Conservation (phyloP, 2,329 filamentous ascomycete genomes). For the Penicillium oxalicum region DNA sequence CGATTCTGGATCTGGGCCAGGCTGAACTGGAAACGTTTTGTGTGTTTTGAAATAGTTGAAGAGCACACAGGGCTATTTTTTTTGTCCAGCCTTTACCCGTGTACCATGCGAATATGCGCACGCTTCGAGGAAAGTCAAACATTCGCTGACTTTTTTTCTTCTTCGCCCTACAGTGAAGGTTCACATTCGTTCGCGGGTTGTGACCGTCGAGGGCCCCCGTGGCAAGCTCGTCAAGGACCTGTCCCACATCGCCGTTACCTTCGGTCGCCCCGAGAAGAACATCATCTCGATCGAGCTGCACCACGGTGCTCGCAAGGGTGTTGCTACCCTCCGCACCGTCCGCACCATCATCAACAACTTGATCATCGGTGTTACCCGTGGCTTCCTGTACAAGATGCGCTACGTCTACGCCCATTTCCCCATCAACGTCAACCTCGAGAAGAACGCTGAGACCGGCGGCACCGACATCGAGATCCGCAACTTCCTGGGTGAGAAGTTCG, state of each 20-base stretch:
- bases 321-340: conserved; percentile 96
- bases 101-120: no score
- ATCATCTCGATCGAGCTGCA: conserved; percentile 96
- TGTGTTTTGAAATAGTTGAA: not conserved
- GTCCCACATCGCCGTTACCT: conserved; percentile 92
- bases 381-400: conserved; percentile 99
- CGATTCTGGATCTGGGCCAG: not conserved
- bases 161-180: conserved; percentile 71
- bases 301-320: conserved; percentile 96
- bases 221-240: conserved; percentile 97
- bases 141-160: conserved; percentile 24
- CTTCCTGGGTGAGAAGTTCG: conserved; percentile 99
- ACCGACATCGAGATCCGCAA: conserved; percentile 97
- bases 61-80: not conserved
- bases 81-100: no score
- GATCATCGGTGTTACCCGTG: conserved; percentile 96
- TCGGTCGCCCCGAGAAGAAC: conserved; percentile 79
- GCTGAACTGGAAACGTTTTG: not conserved
- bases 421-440: conserved; percentile 99
- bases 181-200: conserved; percentile 89
- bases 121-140: not conserved
- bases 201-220: conserved; percentile 95
- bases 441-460: conserved; percentile 84
- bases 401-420: conserved; percentile 99
- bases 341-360: conserved; percentile 98